These are phyloP conservation scores for Lepidium aucheri DNA, from an alignment of 345 rosid species.

Conservation along the genomic window DNA sequence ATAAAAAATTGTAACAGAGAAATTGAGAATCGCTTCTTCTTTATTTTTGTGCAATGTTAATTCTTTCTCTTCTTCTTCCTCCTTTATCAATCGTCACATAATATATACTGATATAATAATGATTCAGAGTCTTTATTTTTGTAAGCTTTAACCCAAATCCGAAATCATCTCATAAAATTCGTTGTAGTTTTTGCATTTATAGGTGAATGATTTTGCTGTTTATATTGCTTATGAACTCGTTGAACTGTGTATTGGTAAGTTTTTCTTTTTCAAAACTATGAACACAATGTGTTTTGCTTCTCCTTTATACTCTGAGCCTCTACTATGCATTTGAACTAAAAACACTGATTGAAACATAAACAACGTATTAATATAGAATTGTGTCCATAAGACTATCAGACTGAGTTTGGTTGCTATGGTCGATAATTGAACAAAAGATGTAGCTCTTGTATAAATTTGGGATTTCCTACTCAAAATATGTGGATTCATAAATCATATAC, in stretches of 20 bases:
- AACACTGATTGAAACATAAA: no score
- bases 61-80: background rate
- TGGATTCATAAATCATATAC: no score
- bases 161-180: background rate
- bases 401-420: no score
- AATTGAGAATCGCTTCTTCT: background rate
- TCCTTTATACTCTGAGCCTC: no score
- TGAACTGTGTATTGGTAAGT: background rate
- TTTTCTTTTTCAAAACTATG: background rate
- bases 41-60: background rate
- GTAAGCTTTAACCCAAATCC: background rate
- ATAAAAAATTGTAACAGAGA: background rate
- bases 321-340: no score
- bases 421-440: no score
- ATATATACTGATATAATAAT: conserved; percentile 3
- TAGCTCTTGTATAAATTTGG: no score
- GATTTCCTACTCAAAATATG: no score
- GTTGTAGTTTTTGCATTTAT: background rate
- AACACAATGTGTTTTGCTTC: no score
- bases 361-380: no score
- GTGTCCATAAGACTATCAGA: no score
- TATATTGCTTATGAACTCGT: background rate
- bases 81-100: background rate
- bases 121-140: background rate
- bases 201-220: background rate